Evolutionary conservation across 208 protist species (phyloP), one percentile per base, ranked within the genome.

Genomic region (Leishmania tarentolae): DNA sequence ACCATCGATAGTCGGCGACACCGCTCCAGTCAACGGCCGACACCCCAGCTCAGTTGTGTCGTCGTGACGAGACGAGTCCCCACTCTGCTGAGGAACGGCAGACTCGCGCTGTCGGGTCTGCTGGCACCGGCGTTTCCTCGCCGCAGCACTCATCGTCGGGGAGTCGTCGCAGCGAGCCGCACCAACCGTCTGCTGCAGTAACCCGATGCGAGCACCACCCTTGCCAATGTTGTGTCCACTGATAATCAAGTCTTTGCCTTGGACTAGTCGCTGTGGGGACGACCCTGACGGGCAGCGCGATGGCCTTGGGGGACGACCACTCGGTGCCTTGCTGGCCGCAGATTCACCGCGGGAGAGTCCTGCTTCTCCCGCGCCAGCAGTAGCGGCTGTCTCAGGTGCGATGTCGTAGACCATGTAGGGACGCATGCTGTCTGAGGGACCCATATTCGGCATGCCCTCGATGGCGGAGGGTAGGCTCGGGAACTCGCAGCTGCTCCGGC

Each of bases 341-440:
- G 70, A 31, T 59, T 69, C 56, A 44, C 50, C 70, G 24, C 13
- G 28, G 1, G 59, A 50, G 46, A 5, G 42, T 44, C 37, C 40
- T 68, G 75, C 50, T 1, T 28, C 13, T 37, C 50, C 44, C 24
- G 13, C 63, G 46, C 59, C 42, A n/a, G 44, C 69, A 50, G 7
- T 24, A 44, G 28, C 44, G 11, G 42, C 69, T 37, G 19, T 44
- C 68, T 68, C 57, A 9, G 57, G 61, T n/a, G 35, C 15, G 9
- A n/a, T 65, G 78, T 90, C 86, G 75, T 88, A 85, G 31, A 90
- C 53, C 86, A 90, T 88, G 79, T 85, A 83, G 5, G 83, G 83
- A 42, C 81, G 82, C 86, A 92, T 90, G 73, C 86, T 89, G n/a
- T 86, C 86, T 24, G 84, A 85, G 11, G 86, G 88, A 21, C 70